A percentile compares a stretch with the other conserved stretches of the same genome.
These are phyloP conservation scores for Thermothielavioides terrestris DNA, from an alignment of 495 filamentous ascomycete species.

Conservation along the genomic window DNA sequence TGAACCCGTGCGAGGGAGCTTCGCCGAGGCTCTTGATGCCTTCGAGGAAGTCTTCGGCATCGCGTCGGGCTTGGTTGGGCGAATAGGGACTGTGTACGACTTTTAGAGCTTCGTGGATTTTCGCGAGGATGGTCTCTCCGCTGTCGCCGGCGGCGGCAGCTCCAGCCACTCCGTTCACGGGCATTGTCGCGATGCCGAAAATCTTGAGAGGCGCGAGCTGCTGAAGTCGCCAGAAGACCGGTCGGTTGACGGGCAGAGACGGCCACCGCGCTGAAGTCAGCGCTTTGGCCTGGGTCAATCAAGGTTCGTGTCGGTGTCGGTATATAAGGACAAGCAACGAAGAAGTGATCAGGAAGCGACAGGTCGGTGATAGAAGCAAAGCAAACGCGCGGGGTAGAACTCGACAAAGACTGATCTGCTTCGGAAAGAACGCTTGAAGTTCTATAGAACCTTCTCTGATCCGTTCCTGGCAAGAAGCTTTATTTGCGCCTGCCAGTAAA, in stretches of 20 bases:
- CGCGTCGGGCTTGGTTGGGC: slow-evolving; percentile 70
- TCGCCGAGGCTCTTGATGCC: slow-evolving; percentile 65
- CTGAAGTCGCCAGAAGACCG: neutral
- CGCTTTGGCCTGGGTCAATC: slow-evolving; percentile 3
- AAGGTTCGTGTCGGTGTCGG: neutral
- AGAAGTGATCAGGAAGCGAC: too few species aligned
- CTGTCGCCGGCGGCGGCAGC: slow-evolving; percentile 3
- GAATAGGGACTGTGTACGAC: slow-evolving; percentile 78
- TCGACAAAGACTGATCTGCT: too few species aligned
- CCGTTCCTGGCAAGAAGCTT: neutral
- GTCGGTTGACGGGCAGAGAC: neutral
- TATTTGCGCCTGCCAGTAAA: slow-evolving; percentile 1
- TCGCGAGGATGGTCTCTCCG: slow-evolving; percentile 33
- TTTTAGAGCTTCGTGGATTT: slow-evolving; percentile 73
- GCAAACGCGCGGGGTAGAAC: too few species aligned
- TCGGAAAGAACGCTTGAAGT: too few species aligned
- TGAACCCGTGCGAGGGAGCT: slow-evolving; percentile 78
- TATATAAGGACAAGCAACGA: neutral
- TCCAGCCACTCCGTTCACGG: slow-evolving; percentile 24
- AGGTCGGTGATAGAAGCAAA: too few species aligned
- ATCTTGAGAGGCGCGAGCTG: neutral
- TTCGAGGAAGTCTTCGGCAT: slow-evolving; percentile 78
- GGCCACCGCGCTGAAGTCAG: slow-evolving; percentile 6
- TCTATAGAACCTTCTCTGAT: too few species aligned
- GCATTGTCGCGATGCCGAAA: slow-evolving; percentile 10